phyloP scores from a whole-genome alignment of 2,329 filamentous ascomycete genomes.

The Metarhizium humberi region DNA sequence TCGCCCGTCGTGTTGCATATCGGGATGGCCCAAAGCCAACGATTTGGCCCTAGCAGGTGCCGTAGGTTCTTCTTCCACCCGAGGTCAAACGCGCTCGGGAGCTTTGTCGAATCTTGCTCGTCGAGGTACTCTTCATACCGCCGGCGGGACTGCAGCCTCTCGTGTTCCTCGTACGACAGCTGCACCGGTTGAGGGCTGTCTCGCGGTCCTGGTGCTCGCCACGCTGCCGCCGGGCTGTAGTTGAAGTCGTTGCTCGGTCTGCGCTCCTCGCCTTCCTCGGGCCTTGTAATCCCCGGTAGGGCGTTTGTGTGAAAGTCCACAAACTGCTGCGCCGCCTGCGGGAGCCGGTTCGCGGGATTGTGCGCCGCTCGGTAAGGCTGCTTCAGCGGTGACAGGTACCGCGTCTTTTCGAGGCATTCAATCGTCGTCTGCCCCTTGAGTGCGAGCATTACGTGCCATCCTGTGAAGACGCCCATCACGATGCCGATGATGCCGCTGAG shows the following conservation, averaged over 20 bases:
- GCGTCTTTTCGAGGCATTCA: constrained; percentile 89
- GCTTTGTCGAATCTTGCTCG: constrained; percentile 75
- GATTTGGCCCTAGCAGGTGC: constrained; percentile 71
- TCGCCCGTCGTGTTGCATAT: constrained; percentile 81
- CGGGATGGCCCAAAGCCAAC: constrained; percentile 69
- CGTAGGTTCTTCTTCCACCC: constrained; percentile 71
- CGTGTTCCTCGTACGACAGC: constrained; percentile 44
- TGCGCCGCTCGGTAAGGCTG: constrained; percentile 57
- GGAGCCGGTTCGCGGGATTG: constrained; percentile 38
- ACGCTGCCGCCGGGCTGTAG: no score
- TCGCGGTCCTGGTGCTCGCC: constrained; percentile 8
- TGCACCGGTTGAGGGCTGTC: constrained; percentile 30
- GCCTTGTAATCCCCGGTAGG: constrained; percentile 68
- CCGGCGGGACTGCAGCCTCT: constrained; percentile 43
- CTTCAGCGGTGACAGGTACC: constrained; percentile 76
- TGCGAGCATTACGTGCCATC: constrained; percentile 83
- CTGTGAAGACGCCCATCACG: constrained; percentile 80
- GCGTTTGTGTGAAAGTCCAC: constrained; percentile 76
- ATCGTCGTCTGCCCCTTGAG: constrained; percentile 82
- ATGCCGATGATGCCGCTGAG: constrained; percentile 85
- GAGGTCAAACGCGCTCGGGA: constrained; percentile 90
- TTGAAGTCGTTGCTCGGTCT: constrained; percentile 17
- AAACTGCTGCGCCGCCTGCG: constrained; percentile 58
- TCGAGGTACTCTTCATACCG: constrained; percentile 70
- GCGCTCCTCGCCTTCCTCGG: constrained; percentile 68